phyloP scores from a whole-genome alignment of 2,329 filamentous ascomycete species.

The Diaporthe amygdali region DNA sequence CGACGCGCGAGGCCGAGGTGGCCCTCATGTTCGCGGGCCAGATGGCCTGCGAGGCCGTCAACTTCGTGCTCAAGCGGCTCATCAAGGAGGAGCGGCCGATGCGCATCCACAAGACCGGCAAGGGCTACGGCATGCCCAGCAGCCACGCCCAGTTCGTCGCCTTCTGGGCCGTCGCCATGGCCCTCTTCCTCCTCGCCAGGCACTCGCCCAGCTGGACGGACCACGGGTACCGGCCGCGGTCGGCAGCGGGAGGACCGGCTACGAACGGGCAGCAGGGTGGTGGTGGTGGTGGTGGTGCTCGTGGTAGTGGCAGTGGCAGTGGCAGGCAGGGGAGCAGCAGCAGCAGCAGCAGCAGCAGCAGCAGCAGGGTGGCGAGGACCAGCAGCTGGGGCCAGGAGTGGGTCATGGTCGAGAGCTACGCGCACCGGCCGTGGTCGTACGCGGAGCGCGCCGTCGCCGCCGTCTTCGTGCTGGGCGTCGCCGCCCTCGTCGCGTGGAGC shows the following conservation, averaged over 20 bases:
- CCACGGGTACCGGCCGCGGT: neutral
- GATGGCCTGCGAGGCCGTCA: conserved; percentile 87
- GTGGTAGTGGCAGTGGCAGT: neutral
- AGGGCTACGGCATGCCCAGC: conserved; percentile 95
- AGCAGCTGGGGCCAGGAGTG: conserved; percentile 23
- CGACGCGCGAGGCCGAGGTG: conserved; percentile 89
- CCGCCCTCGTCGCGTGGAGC: conserved; percentile 76
- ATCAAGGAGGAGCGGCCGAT: conserved; percentile 91
- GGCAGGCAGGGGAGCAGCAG: neutral
- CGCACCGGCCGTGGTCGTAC: conserved; percentile 63
- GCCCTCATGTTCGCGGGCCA: conserved; percentile 90
- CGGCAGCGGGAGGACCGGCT: conserved; percentile 15
- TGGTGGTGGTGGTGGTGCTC: conserved; percentile 1
- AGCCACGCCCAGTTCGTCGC: conserved; percentile 95
- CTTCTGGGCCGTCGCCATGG: conserved; percentile 86
- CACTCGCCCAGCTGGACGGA: conserved; percentile 62
- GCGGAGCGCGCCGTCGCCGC: conserved; percentile 62
- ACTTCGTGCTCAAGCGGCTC: conserved; percentile 86
- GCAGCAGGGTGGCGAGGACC: neutral
- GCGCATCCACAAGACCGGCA: conserved; percentile 80
- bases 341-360: neutral
- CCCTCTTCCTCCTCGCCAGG: conserved; percentile 83
- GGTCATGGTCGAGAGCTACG: conserved; percentile 35
- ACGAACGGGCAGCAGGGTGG: neutral
- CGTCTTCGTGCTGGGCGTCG: conserved; percentile 63